These are phyloP conservation scores for Sarcodon sp. DNA, from an alignment of 768 basidiomycete genomes.

Conservation along the genomic window DNA sequence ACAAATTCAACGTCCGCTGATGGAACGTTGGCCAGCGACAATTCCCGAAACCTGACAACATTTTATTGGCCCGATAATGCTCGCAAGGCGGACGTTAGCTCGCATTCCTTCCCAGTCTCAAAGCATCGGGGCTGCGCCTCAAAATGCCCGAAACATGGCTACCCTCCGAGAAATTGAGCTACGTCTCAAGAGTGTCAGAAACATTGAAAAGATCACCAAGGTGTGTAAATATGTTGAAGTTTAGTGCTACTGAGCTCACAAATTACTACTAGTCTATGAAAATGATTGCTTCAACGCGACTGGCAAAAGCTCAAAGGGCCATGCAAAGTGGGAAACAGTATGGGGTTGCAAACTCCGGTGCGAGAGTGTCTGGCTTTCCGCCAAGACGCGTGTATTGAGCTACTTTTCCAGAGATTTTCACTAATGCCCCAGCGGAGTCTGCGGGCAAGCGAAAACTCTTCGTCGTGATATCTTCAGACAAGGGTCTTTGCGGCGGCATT, in stretches of 20 bases:
- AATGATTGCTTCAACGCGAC: conserved; percentile 98
- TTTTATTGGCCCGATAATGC: conserved; percentile 22
- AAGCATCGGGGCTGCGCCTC: conserved; percentile 24
- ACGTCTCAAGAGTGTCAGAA: conserved; percentile 90
- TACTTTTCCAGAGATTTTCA: conserved; percentile 65
- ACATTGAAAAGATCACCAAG: conserved; percentile 99
- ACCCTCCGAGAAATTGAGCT: conserved; percentile 96
- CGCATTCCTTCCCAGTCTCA: conserved; percentile 28
- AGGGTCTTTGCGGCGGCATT: conserved; percentile 98
- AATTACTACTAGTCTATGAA: conserved; percentile 70
- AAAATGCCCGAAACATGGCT: conserved; percentile 78
- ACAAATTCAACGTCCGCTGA: not conserved
- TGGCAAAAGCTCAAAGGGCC: conserved; percentile 89
- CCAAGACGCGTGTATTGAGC: not conserved
- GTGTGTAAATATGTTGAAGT: conserved; percentile 13
- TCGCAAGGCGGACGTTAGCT: conserved; percentile 34
- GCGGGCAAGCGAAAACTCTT: conserved; percentile 74
- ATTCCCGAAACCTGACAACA: not conserved
- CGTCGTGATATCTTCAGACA: conserved; percentile 93
- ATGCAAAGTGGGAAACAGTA: conserved; percentile 89
- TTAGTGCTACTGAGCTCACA: not conserved
- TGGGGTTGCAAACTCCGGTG: conserved; percentile 84
- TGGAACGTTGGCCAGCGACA: too few relatives aligned
- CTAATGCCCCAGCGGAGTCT: conserved; percentile 57
- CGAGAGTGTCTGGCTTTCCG: conserved; percentile 12